Evolutionary conservation across 345 rosid species (phyloP).

Genomic region (Durio zibethinus): DNA sequence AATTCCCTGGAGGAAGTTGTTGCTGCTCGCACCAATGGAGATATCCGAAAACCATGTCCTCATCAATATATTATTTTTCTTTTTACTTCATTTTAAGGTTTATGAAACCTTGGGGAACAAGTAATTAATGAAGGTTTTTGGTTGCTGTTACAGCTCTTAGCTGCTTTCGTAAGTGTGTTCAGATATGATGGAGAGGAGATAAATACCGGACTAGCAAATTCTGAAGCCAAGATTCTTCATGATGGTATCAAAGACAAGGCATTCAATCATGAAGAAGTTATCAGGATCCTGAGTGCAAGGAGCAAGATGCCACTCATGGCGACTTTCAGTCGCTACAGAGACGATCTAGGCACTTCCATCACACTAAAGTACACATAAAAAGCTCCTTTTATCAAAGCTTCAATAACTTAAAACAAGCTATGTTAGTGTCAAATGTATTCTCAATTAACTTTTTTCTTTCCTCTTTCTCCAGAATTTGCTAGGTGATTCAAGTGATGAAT

Average conservation of each 20-base stretch:
- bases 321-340: slow-evolving; percentile 54
- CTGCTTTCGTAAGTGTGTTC: slow-evolving; percentile 49
- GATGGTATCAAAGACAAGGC: slow-evolving; percentile 43
- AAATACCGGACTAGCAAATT: slow-evolving; percentile 32
- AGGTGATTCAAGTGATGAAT: slow-evolving; percentile 18
- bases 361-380: slow-evolving; percentile 39
- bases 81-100: not conserved
- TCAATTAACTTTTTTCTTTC: not conserved
- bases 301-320: slow-evolving; percentile 60
- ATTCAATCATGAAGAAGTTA: slow-evolving; percentile 47
- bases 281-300: slow-evolving; percentile 58
- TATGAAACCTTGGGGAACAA: not conserved
- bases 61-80: not conserved
- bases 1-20: slow-evolving; percentile 69
- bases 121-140: not conserved
- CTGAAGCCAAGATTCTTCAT: slow-evolving; percentile 53
- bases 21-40: slow-evolving; percentile 54
- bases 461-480: slow-evolving; percentile 20
- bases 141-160: slow-evolving; percentile 42
- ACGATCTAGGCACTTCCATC: slow-evolving; percentile 44
- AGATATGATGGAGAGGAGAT: slow-evolving; percentile 57
- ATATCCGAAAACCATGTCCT: slow-evolving; percentile 45
- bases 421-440: not conserved
- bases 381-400: not conserved
- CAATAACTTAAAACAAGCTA: not conserved